phyloP scores from a whole-genome alignment of 2,329 filamentous ascomycete species.

The Ceratocystis huliohia region DNA sequence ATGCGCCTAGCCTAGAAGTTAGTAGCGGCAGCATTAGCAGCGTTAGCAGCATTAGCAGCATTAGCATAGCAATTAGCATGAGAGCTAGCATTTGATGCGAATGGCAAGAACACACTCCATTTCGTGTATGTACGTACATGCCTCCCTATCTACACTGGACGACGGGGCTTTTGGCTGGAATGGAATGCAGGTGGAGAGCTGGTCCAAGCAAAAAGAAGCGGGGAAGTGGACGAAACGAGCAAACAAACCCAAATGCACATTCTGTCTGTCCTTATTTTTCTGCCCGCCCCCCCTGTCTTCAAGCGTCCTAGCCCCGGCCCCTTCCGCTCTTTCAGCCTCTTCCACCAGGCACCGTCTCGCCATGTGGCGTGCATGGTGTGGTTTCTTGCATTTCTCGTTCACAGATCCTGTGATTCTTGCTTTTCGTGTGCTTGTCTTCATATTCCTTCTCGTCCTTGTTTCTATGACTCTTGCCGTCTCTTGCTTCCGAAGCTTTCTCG shows the following conservation, averaged over 20 bases:
- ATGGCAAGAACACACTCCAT: background rate
- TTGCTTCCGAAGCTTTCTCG: background rate
- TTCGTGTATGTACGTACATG: background rate
- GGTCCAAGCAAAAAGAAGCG: background rate
- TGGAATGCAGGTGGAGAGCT: background rate
- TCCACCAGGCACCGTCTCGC: slow-evolving; percentile 3
- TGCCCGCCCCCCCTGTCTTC: background rate
- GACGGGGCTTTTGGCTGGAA: background rate
- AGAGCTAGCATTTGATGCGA: background rate
- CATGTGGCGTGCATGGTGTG: slow-evolving; percentile 9
- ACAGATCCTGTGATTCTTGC: slow-evolving; percentile 5
- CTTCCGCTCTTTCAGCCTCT: slow-evolving; percentile 7
- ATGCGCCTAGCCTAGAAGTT: background rate
- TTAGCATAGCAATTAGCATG: background rate
- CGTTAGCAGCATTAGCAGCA: background rate
- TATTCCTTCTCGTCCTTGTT: background rate
- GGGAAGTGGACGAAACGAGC: background rate
- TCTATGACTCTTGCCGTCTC: background rate
- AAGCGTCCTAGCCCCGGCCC: background rate
- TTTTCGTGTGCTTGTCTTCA: background rate
- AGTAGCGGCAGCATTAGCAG: background rate
- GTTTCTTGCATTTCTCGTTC: slow-evolving; percentile 9
- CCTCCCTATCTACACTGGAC: background rate
- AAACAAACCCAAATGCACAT: background rate
- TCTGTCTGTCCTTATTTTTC: background rate